Conservation (phyloP, 129 eudicot genomes). For the Helianthus tuberosus region DNA sequence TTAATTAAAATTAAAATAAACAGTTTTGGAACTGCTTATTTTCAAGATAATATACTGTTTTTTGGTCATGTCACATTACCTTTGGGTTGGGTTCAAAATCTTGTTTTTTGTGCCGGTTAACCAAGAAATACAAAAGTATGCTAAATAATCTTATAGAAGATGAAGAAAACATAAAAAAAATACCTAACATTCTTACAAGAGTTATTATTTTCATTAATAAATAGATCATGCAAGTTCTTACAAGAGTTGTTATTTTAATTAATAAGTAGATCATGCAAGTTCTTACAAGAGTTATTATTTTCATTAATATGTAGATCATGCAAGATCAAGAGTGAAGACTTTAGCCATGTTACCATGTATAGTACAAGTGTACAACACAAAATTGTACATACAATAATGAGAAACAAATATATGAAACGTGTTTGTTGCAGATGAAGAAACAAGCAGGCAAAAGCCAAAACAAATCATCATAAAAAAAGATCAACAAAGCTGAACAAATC, state of each 20-base stretch:
- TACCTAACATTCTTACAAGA: background rate
- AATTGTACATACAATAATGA: slow-evolving; percentile 12
- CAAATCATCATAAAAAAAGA: slow-evolving; percentile 18
- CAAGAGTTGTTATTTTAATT: background rate
- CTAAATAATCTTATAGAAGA: slow-evolving; percentile 7
- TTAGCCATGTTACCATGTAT: background rate
- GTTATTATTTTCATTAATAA: slow-evolving; percentile 4
- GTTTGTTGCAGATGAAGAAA: slow-evolving; percentile 22
- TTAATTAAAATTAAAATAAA: background rate
- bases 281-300: background rate
- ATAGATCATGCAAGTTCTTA: slow-evolving; percentile 25
- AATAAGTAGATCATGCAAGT: slow-evolving; percentile 28
- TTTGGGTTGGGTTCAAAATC: slow-evolving; percentile 25
- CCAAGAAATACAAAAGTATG: background rate
- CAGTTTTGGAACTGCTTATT: background rate
- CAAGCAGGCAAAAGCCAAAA: slow-evolving; percentile 49
- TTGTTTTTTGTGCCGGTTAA: slow-evolving; percentile 31
- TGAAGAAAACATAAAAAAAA: no score
- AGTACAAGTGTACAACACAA: slow-evolving; percentile 3
- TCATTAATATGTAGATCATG: slow-evolving; percentile 23
- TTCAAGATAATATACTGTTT: background rate
- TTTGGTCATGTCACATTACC: background rate
- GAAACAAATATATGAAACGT: background rate
- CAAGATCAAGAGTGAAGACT: slow-evolving; percentile 13
- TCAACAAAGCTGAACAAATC: slow-evolving; percentile 27